Evolutionary conservation across 148 eudicot genomes (phyloP).

Genomic region (Suaeda aralocaspica): DNA sequence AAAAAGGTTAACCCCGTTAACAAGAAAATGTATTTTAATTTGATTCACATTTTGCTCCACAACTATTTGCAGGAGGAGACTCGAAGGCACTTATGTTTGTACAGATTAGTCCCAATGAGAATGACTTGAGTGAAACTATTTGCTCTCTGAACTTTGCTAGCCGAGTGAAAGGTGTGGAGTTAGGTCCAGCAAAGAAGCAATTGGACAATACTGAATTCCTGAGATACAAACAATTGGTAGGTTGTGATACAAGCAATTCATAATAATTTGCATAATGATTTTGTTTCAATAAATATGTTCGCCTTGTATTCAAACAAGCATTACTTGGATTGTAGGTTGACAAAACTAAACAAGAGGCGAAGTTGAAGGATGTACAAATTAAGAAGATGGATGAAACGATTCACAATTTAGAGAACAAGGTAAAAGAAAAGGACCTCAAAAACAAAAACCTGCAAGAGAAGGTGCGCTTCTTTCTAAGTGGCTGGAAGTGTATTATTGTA

Average conservation of each 20-base stretch:
- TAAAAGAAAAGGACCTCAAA: slow-evolving; percentile 79
- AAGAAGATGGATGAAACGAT: slow-evolving; percentile 82
- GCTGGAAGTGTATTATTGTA: neutral
- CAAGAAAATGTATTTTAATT: neutral
- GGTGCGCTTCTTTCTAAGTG: slow-evolving; percentile 33
- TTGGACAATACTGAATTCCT: slow-evolving; percentile 62
- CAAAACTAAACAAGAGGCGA: slow-evolving; percentile 69
- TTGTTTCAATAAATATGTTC: neutral
- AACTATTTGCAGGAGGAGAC: slow-evolving; percentile 65
- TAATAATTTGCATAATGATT: neutral
- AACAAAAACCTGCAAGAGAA: slow-evolving; percentile 81
- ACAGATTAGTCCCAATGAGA: slow-evolving; percentile 89
- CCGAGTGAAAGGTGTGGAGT: slow-evolving; percentile 89
- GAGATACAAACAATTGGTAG: slow-evolving; percentile 87
- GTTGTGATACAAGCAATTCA: neutral
- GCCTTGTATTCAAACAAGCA: neutral
- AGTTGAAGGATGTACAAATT: slow-evolving; percentile 67
- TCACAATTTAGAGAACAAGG: slow-evolving; percentile 58
- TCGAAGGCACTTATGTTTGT: slow-evolving; percentile 95
- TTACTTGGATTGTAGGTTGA: slow-evolving; percentile 44
- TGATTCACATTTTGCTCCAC: slow-evolving; percentile 9
- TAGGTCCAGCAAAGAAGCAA: slow-evolving; percentile 98
- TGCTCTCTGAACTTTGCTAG: slow-evolving; percentile 96
- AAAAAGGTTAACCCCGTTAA: neutral
- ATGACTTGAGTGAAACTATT: slow-evolving; percentile 78